A percentile compares a stretch with the other conserved stretches of the same genome.
phyloP scores from a whole-genome alignment of 139 green algal genomes.

The Haematococcus sp. region DNA sequence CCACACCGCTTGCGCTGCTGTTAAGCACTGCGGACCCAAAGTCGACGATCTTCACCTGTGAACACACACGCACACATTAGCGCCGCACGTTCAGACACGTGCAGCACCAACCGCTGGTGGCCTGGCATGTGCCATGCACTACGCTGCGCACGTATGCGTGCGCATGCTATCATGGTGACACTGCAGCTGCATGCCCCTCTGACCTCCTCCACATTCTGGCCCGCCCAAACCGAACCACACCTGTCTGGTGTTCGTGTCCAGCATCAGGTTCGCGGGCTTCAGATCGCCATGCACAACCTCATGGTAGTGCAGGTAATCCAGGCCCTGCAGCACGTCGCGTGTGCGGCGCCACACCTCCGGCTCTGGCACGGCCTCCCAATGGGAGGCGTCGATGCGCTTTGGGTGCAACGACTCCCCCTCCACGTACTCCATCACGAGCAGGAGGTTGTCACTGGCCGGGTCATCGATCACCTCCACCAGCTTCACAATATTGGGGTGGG shows the following conservation, averaged over 20 bases:
- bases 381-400: neutral
- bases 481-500: constrained; percentile 59
- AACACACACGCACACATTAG: neutral
- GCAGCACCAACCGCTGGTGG: no score
- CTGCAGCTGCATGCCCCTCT: no score
- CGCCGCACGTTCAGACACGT: no score
- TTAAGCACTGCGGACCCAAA: constrained; percentile 44
- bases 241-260: constrained; percentile 18
- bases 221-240: neutral
- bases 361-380: constrained; percentile 30
- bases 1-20: constrained; percentile 7
- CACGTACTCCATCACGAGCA: constrained; percentile 43
- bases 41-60: constrained; percentile 57
- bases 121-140: no score
- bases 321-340: constrained; percentile 39
- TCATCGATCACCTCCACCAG: constrained; percentile 56
- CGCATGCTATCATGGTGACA: no score
- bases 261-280: constrained; percentile 30
- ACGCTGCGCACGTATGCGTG: no score
- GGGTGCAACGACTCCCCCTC: constrained; percentile 4
- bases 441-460: constrained; percentile 46
- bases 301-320: constrained; percentile 53
- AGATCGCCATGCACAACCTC: constrained; percentile 20
- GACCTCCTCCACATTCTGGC: constrained; percentile 47
- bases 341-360: constrained; percentile 21